Conservation (phyloP, 257 asterid genomes). For the Verbena officinalis region DNA sequence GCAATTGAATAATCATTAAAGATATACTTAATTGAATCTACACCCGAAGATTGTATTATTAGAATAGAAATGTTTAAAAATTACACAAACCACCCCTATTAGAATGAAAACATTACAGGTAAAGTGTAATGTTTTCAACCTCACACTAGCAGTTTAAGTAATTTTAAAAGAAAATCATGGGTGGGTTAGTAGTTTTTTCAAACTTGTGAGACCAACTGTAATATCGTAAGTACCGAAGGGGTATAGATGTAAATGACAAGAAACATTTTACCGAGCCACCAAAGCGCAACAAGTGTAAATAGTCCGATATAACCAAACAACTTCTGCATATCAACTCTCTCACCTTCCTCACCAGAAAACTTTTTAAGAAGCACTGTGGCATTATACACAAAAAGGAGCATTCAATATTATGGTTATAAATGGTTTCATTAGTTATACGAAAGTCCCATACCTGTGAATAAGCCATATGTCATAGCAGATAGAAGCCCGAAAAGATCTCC, state of each 20-base stretch:
- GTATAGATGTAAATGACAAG: background rate
- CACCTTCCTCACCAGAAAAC: slow-evolving; percentile 93
- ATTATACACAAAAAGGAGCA: slow-evolving; percentile 3
- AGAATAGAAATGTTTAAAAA: too few species aligned
- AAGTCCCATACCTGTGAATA: slow-evolving; percentile 76
- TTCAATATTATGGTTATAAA: slow-evolving; percentile 10
- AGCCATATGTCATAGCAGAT: slow-evolving; percentile 82
- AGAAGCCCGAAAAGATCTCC: slow-evolving; percentile 97
- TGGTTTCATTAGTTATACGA: slow-evolving; percentile 16
- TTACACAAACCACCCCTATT: too few species aligned
- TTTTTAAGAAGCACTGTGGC: slow-evolving; percentile 89
- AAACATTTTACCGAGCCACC: slow-evolving; percentile 93
- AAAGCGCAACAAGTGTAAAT: slow-evolving; percentile 82
- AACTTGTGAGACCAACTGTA: too few species aligned
- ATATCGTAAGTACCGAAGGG: too few species aligned
- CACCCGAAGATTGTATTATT: too few species aligned
- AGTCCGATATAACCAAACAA: slow-evolving; percentile 91
- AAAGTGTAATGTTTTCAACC: too few species aligned
- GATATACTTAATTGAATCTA: background rate
- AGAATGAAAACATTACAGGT: too few species aligned
- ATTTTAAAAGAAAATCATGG: too few species aligned
- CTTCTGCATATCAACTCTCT: slow-evolving; percentile 86
- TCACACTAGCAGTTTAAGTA: too few species aligned
- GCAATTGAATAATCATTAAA: background rate
- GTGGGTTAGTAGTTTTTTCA: too few species aligned